A percentile compares a stretch with the other conserved stretches of the same genome.
These are phyloP conservation scores for Lizonia empirigonia DNA, from an alignment of 2,329 filamentous ascomycete genomes.

Conservation along the genomic window DNA sequence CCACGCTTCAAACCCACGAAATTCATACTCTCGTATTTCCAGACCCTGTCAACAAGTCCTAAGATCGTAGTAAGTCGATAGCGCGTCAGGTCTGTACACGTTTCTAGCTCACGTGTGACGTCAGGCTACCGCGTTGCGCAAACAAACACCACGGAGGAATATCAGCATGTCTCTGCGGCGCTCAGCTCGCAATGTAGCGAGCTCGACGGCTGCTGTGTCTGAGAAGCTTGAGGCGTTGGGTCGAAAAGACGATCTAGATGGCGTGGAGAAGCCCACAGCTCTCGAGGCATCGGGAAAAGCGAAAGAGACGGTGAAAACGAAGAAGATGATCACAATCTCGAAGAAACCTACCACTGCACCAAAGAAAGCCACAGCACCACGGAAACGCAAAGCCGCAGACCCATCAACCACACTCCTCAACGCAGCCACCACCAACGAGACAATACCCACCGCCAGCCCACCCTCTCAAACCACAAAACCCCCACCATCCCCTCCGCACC, in stretches of 20 bases:
- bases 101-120: constrained; percentile 23
- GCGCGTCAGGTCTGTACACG: constrained; percentile 27
- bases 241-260: not conserved
- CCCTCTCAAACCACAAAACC: not conserved
- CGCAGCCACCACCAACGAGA: not conserved
- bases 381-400: constrained; percentile 29
- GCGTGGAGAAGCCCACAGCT: not conserved
- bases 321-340: not conserved
- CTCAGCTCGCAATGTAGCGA: constrained; percentile 55
- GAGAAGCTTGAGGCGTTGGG: not conserved
- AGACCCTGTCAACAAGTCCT: not conserved
- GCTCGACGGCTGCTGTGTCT: not conserved
- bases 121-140: constrained; percentile 20
- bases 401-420: not conserved
- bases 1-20: constrained; percentile 3
- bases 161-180: constrained; percentile 58
- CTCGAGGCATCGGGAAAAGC: not conserved
- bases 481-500: not conserved
- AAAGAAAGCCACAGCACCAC: constrained; percentile 18
- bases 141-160: constrained; percentile 1
- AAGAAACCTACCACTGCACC: not conserved
- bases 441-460: not conserved
- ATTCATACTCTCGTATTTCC: constrained; percentile 7
- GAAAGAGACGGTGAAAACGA: not conserved
- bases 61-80: constrained; percentile 52